Evolutionary conservation across 192 early-diverging fungal genomes (phyloP), one percentile per base, ranked within the genome.

Genomic region (Backusella parvicylindrica): DNA sequence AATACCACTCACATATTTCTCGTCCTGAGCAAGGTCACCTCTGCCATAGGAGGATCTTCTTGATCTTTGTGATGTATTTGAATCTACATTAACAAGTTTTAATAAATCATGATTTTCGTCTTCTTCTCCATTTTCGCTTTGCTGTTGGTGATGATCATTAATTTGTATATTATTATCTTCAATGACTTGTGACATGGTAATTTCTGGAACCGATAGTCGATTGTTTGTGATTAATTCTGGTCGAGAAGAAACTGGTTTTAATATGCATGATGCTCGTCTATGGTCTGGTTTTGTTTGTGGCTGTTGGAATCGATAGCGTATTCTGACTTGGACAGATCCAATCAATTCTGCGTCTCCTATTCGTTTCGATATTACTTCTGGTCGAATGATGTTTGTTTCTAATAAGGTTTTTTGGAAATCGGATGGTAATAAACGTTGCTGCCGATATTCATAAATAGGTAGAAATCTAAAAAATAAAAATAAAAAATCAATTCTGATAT

Each of bases 391-490:
- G 43, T 43, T 43, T 64, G 68, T 38, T 73, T 56, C 32, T 35
- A 49, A n/a, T 16, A 38, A 30, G 15, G 36, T 16, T 64, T 11
- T 11, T 41, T 41, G n/a, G 12, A 38, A 26, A 64, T n/a, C 35
- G 8, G 23, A 23, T 18, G 76, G 71, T 18, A 77, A 23, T 30
- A 40, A 40, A 21, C 71, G 73, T 7, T 73, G 73, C 2, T 28
- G 41, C 0, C 40, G 78, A 38, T 79, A 79, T 67, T 79, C 78
- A 53, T 79, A 79, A 12, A 80, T 56, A 36, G 79, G 79, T n/a
- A 80, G 35, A 68, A 80, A 76, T 26, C 79, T 72, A 40, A 36
- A 26, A 12, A 23, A 40, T 38, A 68, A n/a, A 41, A 68, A 50
- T 21, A 26, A 11, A 11, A 53, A 9, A 23, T 11, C 6, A 21